Base-by-base conservation (phyloP, 129 eudicot genomes). In the Silybum marianum region DNA sequence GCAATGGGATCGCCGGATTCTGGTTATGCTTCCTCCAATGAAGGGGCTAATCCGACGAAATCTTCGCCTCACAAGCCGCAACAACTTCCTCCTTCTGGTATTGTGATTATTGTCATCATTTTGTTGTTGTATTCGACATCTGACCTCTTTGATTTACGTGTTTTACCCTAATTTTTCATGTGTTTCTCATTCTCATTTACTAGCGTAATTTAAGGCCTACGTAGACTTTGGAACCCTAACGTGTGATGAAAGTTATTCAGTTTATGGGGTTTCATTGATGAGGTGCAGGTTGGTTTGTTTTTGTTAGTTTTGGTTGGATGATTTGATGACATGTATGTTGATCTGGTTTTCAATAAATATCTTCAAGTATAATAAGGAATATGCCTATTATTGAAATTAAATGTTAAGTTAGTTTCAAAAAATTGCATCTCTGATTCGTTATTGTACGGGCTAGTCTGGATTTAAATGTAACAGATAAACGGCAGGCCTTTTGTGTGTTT, bases 1-100 rank as follows among this genome's bases (percentile, higher is more conserved):
- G 67, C 82, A 24, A 88, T 88, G 91, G 89, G 71, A 74, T 88
- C 91, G 74, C 88, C 91, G 18, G 91, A 86, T 65, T 82, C 87
- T n/a, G 87, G 87, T 67, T 88, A 88, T 54, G 91, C 86, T 63
- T 88, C 89, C 9, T 88, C 91, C 2, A 83, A 69, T 1, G 97
- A 92, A 23, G 86, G 74, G 8, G 90, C 75, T 81, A 81, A 81
- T 44, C 87, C 73, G 58, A 69, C 83, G 36, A 86, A 83, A 48
- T 83, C 92, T 19, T 73, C 86, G n/a, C 85, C 93, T 13, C 86
- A 78, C 81, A 85, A 88, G 34, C 84, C 90, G 9, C 84, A 83
- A 74, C 67, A 72, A 83, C 78, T 60, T 71, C 82, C 69, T 83
- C 34, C 82, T 60, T 30, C 86, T 16, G 85, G 81, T 82, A 69